Evolutionary conservation across 192 early-diverging fungal genomes (phyloP).

Genomic region (Linnemannia hyalina): DNA sequence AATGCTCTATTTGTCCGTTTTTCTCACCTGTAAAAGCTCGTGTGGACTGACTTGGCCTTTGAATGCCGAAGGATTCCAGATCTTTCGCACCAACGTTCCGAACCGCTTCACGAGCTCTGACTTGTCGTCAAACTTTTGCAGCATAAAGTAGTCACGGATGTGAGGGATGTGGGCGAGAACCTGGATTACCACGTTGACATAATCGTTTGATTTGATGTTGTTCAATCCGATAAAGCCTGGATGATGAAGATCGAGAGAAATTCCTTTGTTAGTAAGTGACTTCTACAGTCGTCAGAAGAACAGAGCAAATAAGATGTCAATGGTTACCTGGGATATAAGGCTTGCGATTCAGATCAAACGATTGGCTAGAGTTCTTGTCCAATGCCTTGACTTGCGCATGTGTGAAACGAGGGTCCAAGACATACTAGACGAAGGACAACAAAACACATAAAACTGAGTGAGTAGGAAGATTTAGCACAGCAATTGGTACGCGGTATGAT

Average conservation of each 20-base stretch:
- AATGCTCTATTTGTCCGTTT: neutral
- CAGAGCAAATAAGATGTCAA: neutral
- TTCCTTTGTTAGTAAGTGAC: neutral
- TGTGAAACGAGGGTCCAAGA: conserved; percentile 86
- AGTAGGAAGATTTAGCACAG: too few relatives aligned
- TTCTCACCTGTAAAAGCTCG: conserved; percentile 85
- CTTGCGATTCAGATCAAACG: conserved; percentile 89
- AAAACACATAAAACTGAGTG: too few relatives aligned
- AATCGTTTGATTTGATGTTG: conserved; percentile 95
- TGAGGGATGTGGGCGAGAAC: conserved; percentile 87
- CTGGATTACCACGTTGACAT: conserved; percentile 93
- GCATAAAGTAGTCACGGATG: conserved; percentile 87
- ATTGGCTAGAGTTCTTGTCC: conserved; percentile 69
- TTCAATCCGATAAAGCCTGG: conserved; percentile 93
- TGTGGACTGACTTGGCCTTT: conserved; percentile 97
- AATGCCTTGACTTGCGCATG: conserved; percentile 72
- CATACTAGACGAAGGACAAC: conserved; percentile 66
- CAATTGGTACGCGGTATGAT: neutral
- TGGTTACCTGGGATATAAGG: conserved; percentile 81
- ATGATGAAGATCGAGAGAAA: neutral
- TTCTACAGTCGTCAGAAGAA: neutral
- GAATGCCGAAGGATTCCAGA: conserved; percentile 94
- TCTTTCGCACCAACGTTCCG: conserved; percentile 84
- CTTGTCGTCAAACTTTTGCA: conserved; percentile 64
- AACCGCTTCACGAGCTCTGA: conserved; percentile 80